Conservation (phyloP, 192 early-diverging fungal genomes). For the Podila epicladia region DNA sequence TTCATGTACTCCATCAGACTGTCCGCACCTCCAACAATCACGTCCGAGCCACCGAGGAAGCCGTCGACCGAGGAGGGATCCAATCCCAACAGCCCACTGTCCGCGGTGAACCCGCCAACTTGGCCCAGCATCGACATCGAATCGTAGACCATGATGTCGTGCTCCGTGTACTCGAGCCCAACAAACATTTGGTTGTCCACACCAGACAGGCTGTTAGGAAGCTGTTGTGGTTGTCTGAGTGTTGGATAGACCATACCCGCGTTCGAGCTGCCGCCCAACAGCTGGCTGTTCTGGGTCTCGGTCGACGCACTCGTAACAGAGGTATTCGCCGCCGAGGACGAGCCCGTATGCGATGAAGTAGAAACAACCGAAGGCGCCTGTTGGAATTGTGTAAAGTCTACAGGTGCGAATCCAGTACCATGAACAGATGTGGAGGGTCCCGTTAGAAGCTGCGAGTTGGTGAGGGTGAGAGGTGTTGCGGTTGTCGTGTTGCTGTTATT, state of each 20-base stretch:
- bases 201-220: background rate
- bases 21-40: background rate
- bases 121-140: background rate
- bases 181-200: background rate
- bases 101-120: background rate
- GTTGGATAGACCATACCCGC: too few relatives aligned
- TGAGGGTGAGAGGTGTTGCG: background rate
- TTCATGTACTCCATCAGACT: slow-evolving; percentile 25
- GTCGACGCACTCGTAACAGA: background rate
- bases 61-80: background rate
- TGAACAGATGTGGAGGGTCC: background rate
- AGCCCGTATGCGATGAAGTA: background rate
- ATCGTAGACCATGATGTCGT: background rate
- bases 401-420: background rate
- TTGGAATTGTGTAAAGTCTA: background rate
- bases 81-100: background rate
- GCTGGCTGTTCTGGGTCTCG: background rate
- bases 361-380: background rate
- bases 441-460: slow-evolving; percentile 12
- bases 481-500: slow-evolving; percentile 14
- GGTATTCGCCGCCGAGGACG: background rate
- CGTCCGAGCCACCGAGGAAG: background rate
- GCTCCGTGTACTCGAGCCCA: background rate
- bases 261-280: background rate
- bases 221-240: background rate